A percentile compares a stretch with the other conserved stretches of the same genome.
Evolutionary conservation across 2,329 filamentous ascomycete genomes (phyloP).

Genomic region (Cladophialophora carrionii): DNA sequence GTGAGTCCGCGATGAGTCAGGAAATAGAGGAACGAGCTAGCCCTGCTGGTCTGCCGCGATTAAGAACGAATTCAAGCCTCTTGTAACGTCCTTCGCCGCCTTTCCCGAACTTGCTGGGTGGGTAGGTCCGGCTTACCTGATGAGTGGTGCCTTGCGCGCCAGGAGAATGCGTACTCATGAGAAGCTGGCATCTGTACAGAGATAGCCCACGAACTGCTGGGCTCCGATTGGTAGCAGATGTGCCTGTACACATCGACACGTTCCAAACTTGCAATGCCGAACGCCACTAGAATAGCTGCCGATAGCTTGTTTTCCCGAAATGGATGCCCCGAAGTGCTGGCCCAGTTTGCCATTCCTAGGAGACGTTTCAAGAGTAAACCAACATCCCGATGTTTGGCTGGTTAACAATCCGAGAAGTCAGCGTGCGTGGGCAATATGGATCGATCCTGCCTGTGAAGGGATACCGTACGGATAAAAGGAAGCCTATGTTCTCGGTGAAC

Average conservation of each 20-base stretch:
- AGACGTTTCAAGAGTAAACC: background rate
- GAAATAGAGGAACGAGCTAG: background rate
- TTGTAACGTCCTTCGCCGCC: background rate
- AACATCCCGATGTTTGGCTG: background rate
- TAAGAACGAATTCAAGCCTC: background rate
- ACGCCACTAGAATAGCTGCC: background rate
- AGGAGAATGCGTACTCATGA: background rate
- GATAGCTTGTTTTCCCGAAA: background rate
- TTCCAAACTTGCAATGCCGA: background rate
- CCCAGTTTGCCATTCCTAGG: no score
- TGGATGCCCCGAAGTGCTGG: no score
- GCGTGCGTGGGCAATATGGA: background rate
- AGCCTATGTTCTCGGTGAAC: background rate
- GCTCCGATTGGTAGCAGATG: background rate
- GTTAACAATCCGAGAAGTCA: background rate
- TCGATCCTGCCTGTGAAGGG: background rate
- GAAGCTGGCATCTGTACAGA: background rate
- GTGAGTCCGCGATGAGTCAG: background rate
- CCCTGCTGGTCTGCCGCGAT: background rate
- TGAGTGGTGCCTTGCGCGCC: no score
- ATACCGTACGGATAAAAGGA: background rate
- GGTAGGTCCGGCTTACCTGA: background rate
- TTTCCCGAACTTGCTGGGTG: background rate
- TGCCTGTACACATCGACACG: no score
- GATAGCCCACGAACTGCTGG: background rate